Evolutionary conservation across 306 rosid genomes (phyloP).

Genomic region (Dryas octopetala): DNA sequence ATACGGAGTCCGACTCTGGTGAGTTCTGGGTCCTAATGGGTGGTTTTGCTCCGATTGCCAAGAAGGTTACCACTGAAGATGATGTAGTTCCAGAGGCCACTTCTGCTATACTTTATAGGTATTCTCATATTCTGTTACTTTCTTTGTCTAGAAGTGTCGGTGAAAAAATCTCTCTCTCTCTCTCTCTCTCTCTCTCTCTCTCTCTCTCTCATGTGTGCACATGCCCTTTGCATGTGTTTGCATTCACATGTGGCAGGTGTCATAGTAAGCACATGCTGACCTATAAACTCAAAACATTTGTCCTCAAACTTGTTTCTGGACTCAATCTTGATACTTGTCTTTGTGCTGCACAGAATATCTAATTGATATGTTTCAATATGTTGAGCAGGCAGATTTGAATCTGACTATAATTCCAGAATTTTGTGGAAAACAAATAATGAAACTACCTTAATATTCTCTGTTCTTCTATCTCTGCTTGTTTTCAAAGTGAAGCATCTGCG

Average conservation of each 20-base stretch:
- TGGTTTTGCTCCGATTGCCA: slow-evolving; percentile 98
- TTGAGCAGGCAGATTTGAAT: neutral
- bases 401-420: neutral
- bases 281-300: neutral
- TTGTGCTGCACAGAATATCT: neutral
- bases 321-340: neutral
- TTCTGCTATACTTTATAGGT: slow-evolving; percentile 91
- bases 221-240: neutral
- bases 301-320: neutral
- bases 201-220: neutral
- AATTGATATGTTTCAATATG: neutral
- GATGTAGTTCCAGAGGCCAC: slow-evolving; percentile 78
- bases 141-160: neutral
- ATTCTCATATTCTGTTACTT: slow-evolving; percentile 1
- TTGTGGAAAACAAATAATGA: neutral
- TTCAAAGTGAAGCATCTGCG: neutral
- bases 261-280: neutral
- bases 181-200: neutral
- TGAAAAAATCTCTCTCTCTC: neutral
- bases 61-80: slow-evolving; percentile 81
- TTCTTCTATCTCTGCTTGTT: neutral
- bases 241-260: neutral
- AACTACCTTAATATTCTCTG: neutral
- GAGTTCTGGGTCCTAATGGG: slow-evolving; percentile 99
- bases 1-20: slow-evolving; percentile 98